Conservation (phyloP, 345 rosid genomes). For the Dimocarpus longan region DNA sequence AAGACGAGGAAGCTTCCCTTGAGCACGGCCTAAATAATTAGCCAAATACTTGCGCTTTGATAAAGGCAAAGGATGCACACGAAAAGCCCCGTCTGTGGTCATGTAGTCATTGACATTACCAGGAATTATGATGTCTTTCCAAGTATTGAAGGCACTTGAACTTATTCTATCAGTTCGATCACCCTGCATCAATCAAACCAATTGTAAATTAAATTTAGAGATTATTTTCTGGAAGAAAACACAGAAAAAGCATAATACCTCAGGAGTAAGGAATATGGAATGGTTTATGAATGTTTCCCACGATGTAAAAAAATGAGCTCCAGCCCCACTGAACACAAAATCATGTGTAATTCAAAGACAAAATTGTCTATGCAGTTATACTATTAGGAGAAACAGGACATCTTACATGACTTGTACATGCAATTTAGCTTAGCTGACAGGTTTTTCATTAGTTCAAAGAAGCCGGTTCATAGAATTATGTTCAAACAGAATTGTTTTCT, state of each 20-base stretch:
- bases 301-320: constrained; percentile 83
- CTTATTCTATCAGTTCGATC: constrained; percentile 94
- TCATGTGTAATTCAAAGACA: constrained; percentile 15
- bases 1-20: constrained; percentile 82
- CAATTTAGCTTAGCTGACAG: neutral
- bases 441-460: neutral
- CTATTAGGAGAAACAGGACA: neutral
- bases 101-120: constrained; percentile 91
- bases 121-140: constrained; percentile 97
- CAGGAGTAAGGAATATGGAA: constrained; percentile 80
- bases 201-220: neutral
- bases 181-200: constrained; percentile 56
- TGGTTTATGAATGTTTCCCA: constrained; percentile 75
- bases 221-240: too few relatives aligned
- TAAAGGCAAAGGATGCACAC: constrained; percentile 77
- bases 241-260: constrained; percentile 41
- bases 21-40: constrained; percentile 92
- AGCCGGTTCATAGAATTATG: neutral
- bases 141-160: constrained; percentile 82
- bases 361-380: too few relatives aligned
- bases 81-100: constrained; percentile 50
- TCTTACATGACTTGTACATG: neutral
- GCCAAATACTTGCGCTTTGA: constrained; percentile 76
- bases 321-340: constrained; percentile 51
- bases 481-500: too few relatives aligned